Conservation (phyloP, 73 alveolate species). For the Tetrahymena borealis region DNA sequence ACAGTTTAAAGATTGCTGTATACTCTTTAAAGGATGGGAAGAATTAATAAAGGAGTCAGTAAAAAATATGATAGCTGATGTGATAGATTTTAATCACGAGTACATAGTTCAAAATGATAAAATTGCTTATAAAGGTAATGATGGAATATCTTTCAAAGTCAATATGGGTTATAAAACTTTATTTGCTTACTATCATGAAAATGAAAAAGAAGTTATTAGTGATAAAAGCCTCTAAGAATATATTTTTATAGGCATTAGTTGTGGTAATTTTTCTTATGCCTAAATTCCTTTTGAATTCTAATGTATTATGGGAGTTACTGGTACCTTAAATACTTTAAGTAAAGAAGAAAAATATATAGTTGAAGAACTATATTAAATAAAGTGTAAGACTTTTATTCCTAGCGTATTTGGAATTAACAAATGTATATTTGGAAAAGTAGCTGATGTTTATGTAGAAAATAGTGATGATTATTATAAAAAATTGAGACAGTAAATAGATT, state of each 20-base stretch:
- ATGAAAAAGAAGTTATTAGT: not conserved
- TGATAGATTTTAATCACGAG: not conserved
- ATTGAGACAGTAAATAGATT: not conserved
- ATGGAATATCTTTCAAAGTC: not conserved
- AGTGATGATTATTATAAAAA: not conserved
- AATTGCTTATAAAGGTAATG: conserved; percentile 23
- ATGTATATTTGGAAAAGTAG: not conserved
- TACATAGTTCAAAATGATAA: not conserved
- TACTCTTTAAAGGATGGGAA: not conserved
- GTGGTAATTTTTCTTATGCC: conserved; percentile 20
- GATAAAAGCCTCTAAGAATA: not conserved
- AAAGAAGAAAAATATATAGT: not conserved
- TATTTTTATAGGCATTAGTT: not conserved
- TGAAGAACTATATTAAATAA: not conserved
- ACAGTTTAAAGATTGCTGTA: not conserved
- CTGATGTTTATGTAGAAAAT: not conserved
- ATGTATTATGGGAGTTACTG: conserved; percentile 23
- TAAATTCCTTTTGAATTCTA: conserved; percentile 7
- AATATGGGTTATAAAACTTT: conserved; percentile 13
- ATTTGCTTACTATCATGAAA: conserved; percentile 5
- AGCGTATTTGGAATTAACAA: conserved; percentile 26
- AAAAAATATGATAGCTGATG: conserved; percentile 4
- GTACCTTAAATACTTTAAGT: conserved; percentile 3
- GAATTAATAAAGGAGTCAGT: not conserved
- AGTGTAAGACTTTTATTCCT: not conserved